Evolutionary conservation across 805 yeast species (phyloP).

Genomic region (Saccharomyces eubayanus): DNA sequence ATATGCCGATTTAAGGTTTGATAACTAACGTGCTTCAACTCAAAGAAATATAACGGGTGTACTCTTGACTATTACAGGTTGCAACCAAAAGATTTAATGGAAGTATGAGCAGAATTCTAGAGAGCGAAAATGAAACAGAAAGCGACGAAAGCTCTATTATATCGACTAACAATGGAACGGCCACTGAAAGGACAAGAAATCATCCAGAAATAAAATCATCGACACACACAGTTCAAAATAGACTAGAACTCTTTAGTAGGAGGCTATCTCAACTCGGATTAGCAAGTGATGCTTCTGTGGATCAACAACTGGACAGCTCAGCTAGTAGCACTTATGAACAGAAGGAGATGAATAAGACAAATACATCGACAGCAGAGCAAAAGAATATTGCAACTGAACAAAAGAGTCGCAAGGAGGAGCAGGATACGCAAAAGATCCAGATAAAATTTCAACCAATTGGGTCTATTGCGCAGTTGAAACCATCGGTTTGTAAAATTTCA

Average conservation of each 20-base stretch:
- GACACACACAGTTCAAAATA: slow-evolving; percentile 12
- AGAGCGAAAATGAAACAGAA: slow-evolving; percentile 25
- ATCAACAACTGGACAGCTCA: slow-evolving; percentile 1
- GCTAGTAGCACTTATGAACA: neutral
- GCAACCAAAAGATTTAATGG: neutral
- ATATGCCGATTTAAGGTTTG: neutral
- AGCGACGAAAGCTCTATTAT: slow-evolving; percentile 1
- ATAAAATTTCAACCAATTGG: slow-evolving; percentile 30
- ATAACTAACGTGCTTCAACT: neutral
- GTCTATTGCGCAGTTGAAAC: slow-evolving; percentile 19
- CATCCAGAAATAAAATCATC: neutral
- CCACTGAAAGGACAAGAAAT: slow-evolving; percentile 1
- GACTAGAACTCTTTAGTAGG: slow-evolving; percentile 21
- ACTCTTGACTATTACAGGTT: neutral
- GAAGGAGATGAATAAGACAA: neutral
- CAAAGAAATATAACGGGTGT: neutral
- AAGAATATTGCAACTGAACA: neutral
- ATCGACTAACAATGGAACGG: neutral
- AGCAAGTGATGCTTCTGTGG: slow-evolving; percentile 6
- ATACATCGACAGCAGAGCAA: neutral
- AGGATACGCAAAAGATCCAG: slow-evolving; percentile 11
- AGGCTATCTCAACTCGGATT: slow-evolving; percentile 23
- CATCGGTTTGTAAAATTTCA: slow-evolving; percentile 23
- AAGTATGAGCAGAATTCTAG: slow-evolving; percentile 24
- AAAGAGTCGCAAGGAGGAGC: neutral